Evolutionary conservation across 2,329 filamentous ascomycete species (phyloP), one percentile per base, ranked within the genome.

Genomic region (Sporothrix brunneoviolacea): DNA sequence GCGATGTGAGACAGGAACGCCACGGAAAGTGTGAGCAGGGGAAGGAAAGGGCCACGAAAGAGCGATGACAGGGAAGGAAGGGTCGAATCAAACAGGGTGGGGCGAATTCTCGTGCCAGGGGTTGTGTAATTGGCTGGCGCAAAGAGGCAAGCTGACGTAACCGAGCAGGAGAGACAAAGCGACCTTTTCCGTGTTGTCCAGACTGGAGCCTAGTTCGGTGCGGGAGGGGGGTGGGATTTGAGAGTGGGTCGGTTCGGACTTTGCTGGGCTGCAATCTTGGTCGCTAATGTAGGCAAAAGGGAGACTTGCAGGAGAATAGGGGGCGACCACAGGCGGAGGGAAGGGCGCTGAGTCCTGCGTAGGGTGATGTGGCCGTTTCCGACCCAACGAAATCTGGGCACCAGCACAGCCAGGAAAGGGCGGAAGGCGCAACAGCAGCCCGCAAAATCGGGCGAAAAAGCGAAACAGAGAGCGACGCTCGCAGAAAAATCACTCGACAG

Each of bases 291-390:
- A 38, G 38, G 50, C 35, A 47, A 52, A 39, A 52, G 38, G 45
- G 45, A 24, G 13, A n/a, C 22, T 8, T 18, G 24, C 16, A 38
- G 18, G 16, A 19, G 32, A 38, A 52, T 44, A 48, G 38, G 35
- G 51, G 45, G 39, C 27, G 32, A 36, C 22, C 19, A n/a, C 28
- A n/a, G 45, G 39, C 22, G 36, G 48, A 39, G 21, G 18, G 27
- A 24, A 19, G 46, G 46, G 32, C 48, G 48, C 48, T 44, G 48
- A 50, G 48, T 50, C 38, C 28, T 42, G 46, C 21, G 46, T 28
- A 35, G 52, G 60, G 54, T 64, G 61, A 63, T 61, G 60, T 62
- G 64, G 61, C 61, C 58, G 55, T 51, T 58, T 57, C 52, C 51
- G 55, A 59, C 51, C 56, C 58, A 59, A 58, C 57, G 52, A 48